A percentile compares a stretch with the other conserved stretches of the same genome.
Conservation (phyloP, 805 yeast genomes). For the Yamadazyma nakazawae region DNA sequence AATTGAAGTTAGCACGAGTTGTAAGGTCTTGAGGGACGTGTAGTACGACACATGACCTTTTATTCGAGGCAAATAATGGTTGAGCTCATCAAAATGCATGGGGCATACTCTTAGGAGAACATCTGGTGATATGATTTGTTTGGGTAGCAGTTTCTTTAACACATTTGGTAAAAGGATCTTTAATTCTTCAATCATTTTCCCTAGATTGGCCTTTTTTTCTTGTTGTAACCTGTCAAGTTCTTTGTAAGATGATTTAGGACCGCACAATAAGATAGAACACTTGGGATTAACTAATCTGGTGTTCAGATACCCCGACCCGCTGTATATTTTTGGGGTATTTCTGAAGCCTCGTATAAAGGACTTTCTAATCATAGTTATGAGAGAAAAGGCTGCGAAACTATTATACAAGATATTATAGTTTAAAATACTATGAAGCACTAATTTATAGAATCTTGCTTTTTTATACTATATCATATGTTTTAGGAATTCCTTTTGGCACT, state of each 20-base stretch:
- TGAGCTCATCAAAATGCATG: slow-evolving; percentile 38
- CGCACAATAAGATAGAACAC: background rate
- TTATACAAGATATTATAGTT: too few relatives aligned
- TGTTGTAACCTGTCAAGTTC: background rate
- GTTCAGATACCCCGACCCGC: background rate
- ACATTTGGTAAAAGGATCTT: slow-evolving; percentile 49
- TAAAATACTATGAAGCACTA: too few relatives aligned
- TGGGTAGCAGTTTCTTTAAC: slow-evolving; percentile 44
- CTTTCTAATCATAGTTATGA: background rate
- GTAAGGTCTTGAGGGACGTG: slow-evolving; percentile 55
- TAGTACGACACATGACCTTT: slow-evolving; percentile 55
- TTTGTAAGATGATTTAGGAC: background rate
- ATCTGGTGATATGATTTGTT: slow-evolving; percentile 40
- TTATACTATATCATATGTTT: too few relatives aligned
- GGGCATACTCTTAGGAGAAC: slow-evolving; percentile 58
- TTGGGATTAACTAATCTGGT: background rate
- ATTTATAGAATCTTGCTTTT: too few relatives aligned
- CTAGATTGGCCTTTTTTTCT: slow-evolving; percentile 47
- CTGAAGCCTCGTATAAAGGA: background rate
- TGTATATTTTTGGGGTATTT: background rate
- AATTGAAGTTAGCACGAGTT: slow-evolving; percentile 51
- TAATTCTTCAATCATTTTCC: slow-evolving; percentile 49
- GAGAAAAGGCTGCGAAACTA: background rate
- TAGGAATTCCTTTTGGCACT: too few relatives aligned
- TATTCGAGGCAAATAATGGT: slow-evolving; percentile 52